Evolutionary conservation across 352 stramenopile genomes (phyloP), one percentile per base, ranked within the genome.

Genomic region (Albugo laibachii): DNA sequence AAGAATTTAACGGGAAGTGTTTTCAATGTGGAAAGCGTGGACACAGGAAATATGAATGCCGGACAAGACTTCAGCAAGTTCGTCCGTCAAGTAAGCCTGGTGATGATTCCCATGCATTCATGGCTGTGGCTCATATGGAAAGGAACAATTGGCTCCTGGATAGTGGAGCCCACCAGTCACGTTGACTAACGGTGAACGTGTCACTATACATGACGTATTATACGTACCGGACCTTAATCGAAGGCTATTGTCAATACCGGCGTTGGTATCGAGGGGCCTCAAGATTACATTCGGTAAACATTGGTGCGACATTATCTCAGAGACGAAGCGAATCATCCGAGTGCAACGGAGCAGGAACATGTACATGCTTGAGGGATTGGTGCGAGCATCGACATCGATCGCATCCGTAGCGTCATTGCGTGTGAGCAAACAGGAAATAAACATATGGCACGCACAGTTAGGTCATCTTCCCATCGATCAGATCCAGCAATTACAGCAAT

Each of bases 401-500:
- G 38, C 19, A 21, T 21, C 38, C 3, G 38, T 8, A 8, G 38
- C 16, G 8, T 21, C 16, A 10, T 43, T 8, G 3, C 3, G 19
- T 8, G 16, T 10, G 2, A 8, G 8, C 16, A 43, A 8, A 10
- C 19, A 50, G 41, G 27, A 27, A 12, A 38, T 13, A 13, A 16
- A 50, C 4, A 19, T 38, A 5, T 54, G 36, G 45, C 52, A 58
- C 36, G 46, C 52, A 11, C 45, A 24, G 18, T 36, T 54, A n/a
- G 24, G 37, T 2, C 52, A 54, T 39, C n/a, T 49, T 11, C 19
- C 35, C 1, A 13, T 47, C 21, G 19, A 21, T n/a, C 24, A 18
- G 11, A 40, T 47, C 24, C 5, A 12, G 4, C 16, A 50, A 13
- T 37, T 38, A 15, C 37, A 27, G 16, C 16, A 34, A n/a, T 4